Percentiles rank a stretch among this genome's conserved stretches.
Evolutionary conservation across 1,139 yeast genomes (phyloP).

Genomic region (Saccharomyces hybrid): DNA sequence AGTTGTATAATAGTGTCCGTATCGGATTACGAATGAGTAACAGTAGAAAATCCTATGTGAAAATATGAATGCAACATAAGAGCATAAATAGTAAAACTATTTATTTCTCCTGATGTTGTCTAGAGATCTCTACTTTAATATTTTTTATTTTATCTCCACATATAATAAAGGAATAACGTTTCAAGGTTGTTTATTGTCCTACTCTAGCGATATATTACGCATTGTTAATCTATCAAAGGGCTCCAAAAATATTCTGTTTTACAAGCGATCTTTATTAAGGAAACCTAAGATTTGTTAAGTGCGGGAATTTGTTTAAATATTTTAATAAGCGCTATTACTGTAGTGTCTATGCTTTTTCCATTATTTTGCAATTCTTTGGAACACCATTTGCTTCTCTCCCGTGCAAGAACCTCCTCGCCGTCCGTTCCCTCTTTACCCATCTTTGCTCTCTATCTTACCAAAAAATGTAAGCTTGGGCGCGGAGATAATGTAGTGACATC

Average conservation of each 20-base stretch:
- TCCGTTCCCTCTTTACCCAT: not conserved
- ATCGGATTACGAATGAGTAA: not conserved
- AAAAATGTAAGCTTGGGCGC: not conserved
- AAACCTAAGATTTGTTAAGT: not conserved
- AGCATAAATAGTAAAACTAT: not conserved
- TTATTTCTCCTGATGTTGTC: not conserved
- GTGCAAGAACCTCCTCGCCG: not conserved
- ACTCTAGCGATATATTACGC: not conserved
- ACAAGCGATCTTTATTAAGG: not conserved
- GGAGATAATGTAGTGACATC: not conserved
- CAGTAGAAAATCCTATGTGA: not conserved
- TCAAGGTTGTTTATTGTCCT: not conserved
- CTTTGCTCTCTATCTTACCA: not conserved
- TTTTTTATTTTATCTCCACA: not conserved
- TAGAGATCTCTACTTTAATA: not conserved
- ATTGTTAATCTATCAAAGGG: not conserved
- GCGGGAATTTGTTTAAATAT: not conserved
- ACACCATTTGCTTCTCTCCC: not conserved
- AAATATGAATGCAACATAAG: not conserved
- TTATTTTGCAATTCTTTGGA: too few relatives aligned
- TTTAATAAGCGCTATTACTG: not conserved
- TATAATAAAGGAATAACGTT: not conserved
- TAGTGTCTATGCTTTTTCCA: not conserved
- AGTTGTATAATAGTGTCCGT: not conserved
- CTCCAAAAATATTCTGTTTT: not conserved